phyloP scores from a whole-genome alignment of 2,329 filamentous ascomycete species.

The Camillea tinctor region DNA sequence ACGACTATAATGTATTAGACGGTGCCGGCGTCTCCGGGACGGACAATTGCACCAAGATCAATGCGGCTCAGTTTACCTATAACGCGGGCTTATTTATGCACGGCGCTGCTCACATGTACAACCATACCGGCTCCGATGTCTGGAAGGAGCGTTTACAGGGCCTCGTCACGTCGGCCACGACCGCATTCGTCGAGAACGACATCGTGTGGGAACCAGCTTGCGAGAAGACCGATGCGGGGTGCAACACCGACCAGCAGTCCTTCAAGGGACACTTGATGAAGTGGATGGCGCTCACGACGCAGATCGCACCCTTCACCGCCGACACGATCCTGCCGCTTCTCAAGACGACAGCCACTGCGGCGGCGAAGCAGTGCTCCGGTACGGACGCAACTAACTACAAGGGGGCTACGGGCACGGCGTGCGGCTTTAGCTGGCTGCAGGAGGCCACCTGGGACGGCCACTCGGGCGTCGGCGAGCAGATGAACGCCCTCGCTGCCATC shows the following conservation, averaged over 20 bases:
- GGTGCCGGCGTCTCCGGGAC: conserved; percentile 44
- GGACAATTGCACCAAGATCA: conserved; percentile 52
- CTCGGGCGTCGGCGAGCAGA: conserved; percentile 54
- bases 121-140: conserved; percentile 38
- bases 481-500: conserved; percentile 53
- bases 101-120: conserved; percentile 39
- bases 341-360: conserved; percentile 39
- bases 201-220: conserved; percentile 59
- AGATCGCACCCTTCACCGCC: conserved; percentile 25
- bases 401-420: conserved; percentile 31
- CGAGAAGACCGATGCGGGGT: conserved; percentile 39
- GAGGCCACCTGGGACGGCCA: conserved; percentile 46
- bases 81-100: conserved; percentile 33
- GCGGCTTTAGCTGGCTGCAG: conserved; percentile 53
- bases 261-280: conserved; percentile 47
- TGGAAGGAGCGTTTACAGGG: conserved; percentile 48
- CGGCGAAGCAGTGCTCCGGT: conserved; percentile 26
- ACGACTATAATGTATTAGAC: conserved; percentile 58
- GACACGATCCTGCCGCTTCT: conserved; percentile 27
- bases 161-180: conserved; percentile 39
- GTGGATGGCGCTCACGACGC: conserved; percentile 42
- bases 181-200: conserved; percentile 45
- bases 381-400: conserved; percentile 18
- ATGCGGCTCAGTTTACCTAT: conserved; percentile 44
- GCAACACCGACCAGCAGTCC: conserved; percentile 36